Evolutionary conservation across 106 monocot genomes (phyloP).

Genomic region (Dendrobium nobile): DNA sequence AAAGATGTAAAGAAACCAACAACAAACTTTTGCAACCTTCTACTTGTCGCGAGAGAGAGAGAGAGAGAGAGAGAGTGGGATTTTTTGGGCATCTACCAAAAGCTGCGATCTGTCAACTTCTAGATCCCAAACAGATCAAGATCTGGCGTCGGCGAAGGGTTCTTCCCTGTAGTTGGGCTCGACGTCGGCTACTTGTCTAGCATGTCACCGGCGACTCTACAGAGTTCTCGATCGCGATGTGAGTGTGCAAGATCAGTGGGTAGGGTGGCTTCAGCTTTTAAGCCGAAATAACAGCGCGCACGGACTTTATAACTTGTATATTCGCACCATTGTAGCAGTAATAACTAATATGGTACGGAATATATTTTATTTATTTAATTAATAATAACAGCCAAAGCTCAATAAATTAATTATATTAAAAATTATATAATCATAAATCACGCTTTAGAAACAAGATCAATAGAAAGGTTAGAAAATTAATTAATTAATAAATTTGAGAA

Average conservation of each 20-base stretch:
- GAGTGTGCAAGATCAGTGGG: neutral
- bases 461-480: no score
- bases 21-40: neutral
- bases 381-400: no score
- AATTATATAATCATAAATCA: no score
- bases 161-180: neutral
- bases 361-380: neutral
- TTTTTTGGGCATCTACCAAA: slow-evolving; percentile 2
- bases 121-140: neutral
- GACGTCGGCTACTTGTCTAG: neutral
- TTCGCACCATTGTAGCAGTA: no score
- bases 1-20: neutral
- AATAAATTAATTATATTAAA: no score
- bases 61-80: neutral
- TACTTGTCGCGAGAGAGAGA: neutral
- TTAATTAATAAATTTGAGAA: no score
- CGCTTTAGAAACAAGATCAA: no score
- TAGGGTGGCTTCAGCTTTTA: neutral
- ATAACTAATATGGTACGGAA: neutral
- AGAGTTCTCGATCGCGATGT: neutral
- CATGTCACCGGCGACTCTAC: neutral
- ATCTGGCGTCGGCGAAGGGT: neutral
- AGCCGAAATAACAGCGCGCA: neutral
- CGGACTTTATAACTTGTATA: neutral
- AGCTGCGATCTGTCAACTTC: slow-evolving; percentile 1